A percentile compares a stretch with the other conserved stretches of the same genome.
phyloP scores from a whole-genome alignment of 495 filamentous ascomycete genomes.

The Staphylotrichum longicolle region DNA sequence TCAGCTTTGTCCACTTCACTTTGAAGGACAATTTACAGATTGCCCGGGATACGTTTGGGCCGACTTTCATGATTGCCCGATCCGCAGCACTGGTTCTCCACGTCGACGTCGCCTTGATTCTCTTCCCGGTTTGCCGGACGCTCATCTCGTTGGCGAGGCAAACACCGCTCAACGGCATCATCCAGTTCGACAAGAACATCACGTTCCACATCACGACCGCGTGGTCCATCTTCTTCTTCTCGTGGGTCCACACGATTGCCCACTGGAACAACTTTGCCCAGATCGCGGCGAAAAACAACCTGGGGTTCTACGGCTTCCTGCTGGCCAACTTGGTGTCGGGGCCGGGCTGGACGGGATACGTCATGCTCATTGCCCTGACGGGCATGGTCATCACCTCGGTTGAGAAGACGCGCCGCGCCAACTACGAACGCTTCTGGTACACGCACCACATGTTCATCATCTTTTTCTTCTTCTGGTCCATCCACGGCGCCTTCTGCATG shows the following conservation, averaged over 20 bases:
- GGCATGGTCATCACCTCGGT: slow-evolving; percentile 67
- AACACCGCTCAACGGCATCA: slow-evolving; percentile 72
- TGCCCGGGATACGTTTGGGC: slow-evolving; percentile 61
- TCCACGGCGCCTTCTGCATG: slow-evolving; percentile 80
- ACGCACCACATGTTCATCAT: slow-evolving; percentile 75
- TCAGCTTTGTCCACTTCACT: slow-evolving; percentile 72
- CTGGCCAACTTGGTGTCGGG: slow-evolving; percentile 68
- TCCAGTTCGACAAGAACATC: slow-evolving; percentile 80
- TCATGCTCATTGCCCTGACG: slow-evolving; percentile 69
- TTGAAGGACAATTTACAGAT: slow-evolving; percentile 66
- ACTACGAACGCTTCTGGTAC: slow-evolving; percentile 80
- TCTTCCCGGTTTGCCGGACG: slow-evolving; percentile 78
- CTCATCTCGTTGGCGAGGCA: slow-evolving; percentile 72
- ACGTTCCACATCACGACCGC: slow-evolving; percentile 77
- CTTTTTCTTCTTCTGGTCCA: slow-evolving; percentile 79
- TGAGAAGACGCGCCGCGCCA: slow-evolving; percentile 64
- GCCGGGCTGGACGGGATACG: slow-evolving; percentile 75
- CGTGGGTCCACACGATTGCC: slow-evolving; percentile 74
- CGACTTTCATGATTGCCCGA: slow-evolving; percentile 69
- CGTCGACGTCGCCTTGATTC: slow-evolving; percentile 69
- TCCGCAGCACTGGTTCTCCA: slow-evolving; percentile 68
- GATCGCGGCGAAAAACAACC: slow-evolving; percentile 64
- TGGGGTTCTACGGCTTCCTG: slow-evolving; percentile 70
- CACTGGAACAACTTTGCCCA: slow-evolving; percentile 81
- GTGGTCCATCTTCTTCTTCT: slow-evolving; percentile 80